Percentiles rank a stretch among this genome's conserved stretches.
Evolutionary conservation across 140 eudicot genomes (phyloP).

Genomic region (Anethum foeniculum): DNA sequence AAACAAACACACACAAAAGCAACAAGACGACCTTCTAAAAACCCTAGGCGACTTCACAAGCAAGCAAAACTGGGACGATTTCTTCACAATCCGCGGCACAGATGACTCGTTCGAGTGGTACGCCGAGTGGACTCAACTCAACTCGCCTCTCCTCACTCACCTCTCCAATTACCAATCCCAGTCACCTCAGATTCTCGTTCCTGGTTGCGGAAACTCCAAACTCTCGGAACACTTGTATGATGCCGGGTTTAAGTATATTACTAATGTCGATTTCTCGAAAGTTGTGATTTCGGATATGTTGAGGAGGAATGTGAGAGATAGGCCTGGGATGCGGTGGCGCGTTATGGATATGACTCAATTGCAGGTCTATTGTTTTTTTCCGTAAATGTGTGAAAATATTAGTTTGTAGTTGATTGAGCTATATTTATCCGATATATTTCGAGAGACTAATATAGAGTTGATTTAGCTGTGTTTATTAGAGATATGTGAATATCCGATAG

Average conservation of each 20-base stretch:
- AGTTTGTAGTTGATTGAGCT: neutral
- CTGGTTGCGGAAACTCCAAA: conserved; percentile 71
- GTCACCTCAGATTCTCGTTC: conserved; percentile 48
- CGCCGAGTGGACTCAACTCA: conserved; percentile 89
- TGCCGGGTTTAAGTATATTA: conserved; percentile 51
- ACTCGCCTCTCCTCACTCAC: conserved; percentile 35
- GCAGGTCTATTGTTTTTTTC: conserved; percentile 36
- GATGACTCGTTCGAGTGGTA: conserved; percentile 81
- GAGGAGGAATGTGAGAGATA: conserved; percentile 60
- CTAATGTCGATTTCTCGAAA: conserved; percentile 84
- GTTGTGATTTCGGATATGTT: conserved; percentile 87
- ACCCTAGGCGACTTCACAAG: conserved; percentile 74
- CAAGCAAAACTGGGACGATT: conserved; percentile 83
- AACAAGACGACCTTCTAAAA: conserved; percentile 52
- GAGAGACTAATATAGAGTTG: neutral
- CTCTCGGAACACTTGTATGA: conserved; percentile 53
- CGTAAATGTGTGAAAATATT: neutral
- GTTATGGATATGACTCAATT: conserved; percentile 85
- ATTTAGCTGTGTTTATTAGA: neutral
- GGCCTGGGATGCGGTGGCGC: conserved; percentile 90
- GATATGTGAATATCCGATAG: neutral
- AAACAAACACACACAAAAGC: conserved; percentile 23
- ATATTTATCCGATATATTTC: neutral
- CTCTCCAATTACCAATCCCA: conserved; percentile 17
- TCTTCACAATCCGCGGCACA: conserved; percentile 60